Evolutionary conservation across 179 eudicot genomes (phyloP).

Genomic region (Heliamphora pulchella): DNA sequence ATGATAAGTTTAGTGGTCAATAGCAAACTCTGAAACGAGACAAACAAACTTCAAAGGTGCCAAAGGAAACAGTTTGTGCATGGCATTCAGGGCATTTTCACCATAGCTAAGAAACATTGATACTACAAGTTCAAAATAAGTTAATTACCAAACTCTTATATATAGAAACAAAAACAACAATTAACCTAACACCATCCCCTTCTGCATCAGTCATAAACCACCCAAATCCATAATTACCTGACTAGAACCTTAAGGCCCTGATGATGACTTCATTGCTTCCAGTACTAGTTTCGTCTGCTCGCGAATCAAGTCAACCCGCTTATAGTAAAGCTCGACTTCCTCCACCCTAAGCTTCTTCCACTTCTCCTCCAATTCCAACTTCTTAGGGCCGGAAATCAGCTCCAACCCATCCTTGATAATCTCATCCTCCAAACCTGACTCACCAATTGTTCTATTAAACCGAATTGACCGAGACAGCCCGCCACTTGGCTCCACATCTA

Average conservation of each 20-base stretch:
- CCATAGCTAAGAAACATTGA: background rate
- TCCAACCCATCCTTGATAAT: constrained; percentile 13
- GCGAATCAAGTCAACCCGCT: constrained; percentile 12
- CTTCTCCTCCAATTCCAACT: constrained; percentile 18
- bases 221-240: background rate
- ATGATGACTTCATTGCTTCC: constrained; percentile 17
- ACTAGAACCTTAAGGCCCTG: background rate
- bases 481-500: background rate
- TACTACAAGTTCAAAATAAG: background rate
- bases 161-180: background rate
- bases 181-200: background rate
- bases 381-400: background rate
- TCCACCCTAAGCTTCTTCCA: constrained; percentile 18
- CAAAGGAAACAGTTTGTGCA: too few relatives aligned
- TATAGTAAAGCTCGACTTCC: constrained; percentile 14
- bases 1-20: too few relatives aligned
- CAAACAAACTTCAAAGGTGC: too few relatives aligned
- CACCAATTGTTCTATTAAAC: background rate
- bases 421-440: constrained; percentile 5
- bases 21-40: too few relatives aligned
- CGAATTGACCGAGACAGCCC: background rate
- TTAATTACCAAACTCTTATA: background rate
- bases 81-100: too few relatives aligned
- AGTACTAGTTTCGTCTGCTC: constrained; percentile 12
- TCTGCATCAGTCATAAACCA: background rate